Base-by-base conservation (phyloP, 768 basidiomycete genomes). In the Baorangia bicolor region DNA sequence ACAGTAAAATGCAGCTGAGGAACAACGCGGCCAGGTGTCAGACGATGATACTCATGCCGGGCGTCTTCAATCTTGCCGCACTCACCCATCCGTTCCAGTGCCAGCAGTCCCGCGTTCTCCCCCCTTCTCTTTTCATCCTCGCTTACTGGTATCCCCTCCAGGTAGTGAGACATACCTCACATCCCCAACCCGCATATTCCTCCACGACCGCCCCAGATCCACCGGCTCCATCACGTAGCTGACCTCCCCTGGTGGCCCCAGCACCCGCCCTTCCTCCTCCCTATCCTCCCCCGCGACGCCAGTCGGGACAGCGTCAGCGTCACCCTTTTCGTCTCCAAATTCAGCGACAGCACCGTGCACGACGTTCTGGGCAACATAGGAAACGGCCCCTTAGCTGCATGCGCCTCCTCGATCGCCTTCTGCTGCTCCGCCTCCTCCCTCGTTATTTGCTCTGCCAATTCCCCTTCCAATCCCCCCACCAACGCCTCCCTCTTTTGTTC, bases 361-460 rank as follows among this genome's bases (percentile, higher is more conserved):
- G 59, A 55, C 34, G 60, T 20, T 40, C 54, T 63, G 34, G 51
- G 58, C 27, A 90, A 78, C 14, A 75, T 73, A n/a, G 87, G 87
- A 64, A 90, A 90, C 0, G 82, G 83, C 3, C 87, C 86, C 25
- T 73, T 80, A 0, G 80, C 80, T 9, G 70, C 69, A 7, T 78
- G 73, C 0, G 79, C 81, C 53, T 81, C 80, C 25, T 81, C 77
- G 2, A 75, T 67, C 16, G 69, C 78, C 30, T 73, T 78, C 53
- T 78, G 74, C 3, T 77, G 75, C 6, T 75, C 79, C n/a, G 71
- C 73, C 10, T 77, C 77, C 62, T 88, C 86, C 57, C 67, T 74
- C 0, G 73, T 69, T 4, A 81, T 56, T 0, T 78, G 79, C 11
- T 73, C 72, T 2, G 66, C 62, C 23, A 87, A 70, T 47, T 81